Conservation (phyloP, 495 filamentous ascomycete species). For the Letharia lupina region DNA sequence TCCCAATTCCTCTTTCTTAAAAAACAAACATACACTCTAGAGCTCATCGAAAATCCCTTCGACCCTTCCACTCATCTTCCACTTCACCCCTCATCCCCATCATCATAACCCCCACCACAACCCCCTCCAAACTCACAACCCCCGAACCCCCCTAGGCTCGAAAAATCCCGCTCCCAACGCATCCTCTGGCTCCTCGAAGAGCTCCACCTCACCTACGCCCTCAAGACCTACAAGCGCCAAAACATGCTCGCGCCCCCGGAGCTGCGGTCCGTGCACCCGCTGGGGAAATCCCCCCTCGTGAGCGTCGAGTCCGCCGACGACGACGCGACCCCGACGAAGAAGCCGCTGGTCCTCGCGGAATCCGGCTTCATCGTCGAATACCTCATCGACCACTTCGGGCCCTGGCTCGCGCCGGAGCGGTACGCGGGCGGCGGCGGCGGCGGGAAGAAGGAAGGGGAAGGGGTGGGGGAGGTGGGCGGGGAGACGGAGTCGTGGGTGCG, state of each 20-base stretch:
- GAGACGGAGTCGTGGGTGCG: constrained; percentile 71
- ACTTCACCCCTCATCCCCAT: not conserved
- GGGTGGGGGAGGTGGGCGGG: constrained; percentile 40
- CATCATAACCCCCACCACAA: too few relatives aligned
- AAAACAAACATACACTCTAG: too few relatives aligned
- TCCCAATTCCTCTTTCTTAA: too few relatives aligned
- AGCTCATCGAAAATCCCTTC: too few relatives aligned
- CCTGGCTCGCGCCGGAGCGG: constrained; percentile 53
- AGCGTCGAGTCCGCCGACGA: constrained; percentile 38
- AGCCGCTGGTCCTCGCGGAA: constrained; percentile 66
- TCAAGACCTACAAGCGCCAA: constrained; percentile 64
- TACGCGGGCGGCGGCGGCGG: constrained; percentile 49
- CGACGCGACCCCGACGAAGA: constrained; percentile 25
- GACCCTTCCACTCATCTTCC: not conserved
- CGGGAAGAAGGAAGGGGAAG: constrained; percentile 38
- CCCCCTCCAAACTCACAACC: too few relatives aligned
- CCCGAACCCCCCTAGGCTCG: constrained; percentile 47
- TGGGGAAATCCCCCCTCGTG: constrained; percentile 78
- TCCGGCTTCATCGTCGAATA: constrained; percentile 75
- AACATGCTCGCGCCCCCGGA: constrained; percentile 59
- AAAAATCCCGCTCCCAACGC: constrained; percentile 71
- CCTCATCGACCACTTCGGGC: constrained; percentile 63
- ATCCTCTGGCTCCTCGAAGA: constrained; percentile 88
- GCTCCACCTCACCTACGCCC: constrained; percentile 64
- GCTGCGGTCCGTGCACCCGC: constrained; percentile 68